Evolutionary conservation across 306 rosid species (phyloP), one percentile per base, ranked within the genome.

Genomic region (Corylus heterophylla): DNA sequence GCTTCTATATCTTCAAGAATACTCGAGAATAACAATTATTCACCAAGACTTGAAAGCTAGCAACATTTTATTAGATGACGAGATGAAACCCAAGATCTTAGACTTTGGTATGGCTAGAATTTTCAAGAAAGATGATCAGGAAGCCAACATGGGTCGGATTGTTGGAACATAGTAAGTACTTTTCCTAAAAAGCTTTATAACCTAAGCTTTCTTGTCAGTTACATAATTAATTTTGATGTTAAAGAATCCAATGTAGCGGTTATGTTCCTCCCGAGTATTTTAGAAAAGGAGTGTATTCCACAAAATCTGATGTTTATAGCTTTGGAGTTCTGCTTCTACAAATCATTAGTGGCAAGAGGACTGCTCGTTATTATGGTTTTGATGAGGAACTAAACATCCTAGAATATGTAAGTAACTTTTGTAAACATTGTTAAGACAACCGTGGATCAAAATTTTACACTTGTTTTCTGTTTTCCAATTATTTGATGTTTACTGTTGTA

Each of bases 331-430:
- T 86, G 3, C 85, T 86, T 35, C 73, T 85, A 4, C 88, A 86
- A 42, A 86, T 81, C n/a, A 81, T 88, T 18, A 81, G 91, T 77
- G 86, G 86, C 20, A 81, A 44, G 31, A 70, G 11, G 77, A 79
- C n/a, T 8, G 17, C 12, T 4, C 1, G 20, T 1, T 12, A 3
- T 5, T 83, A 83, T 45, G 84, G 89, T 12, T 12, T 25, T 3
- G 8, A 50, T 13, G 78, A 81, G 69, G 31, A 73, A 37, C 12
- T 78, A 8, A 69, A 54, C 72, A 76, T 85, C 55, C 50, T 75
- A 8, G 87, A 85, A 7, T 85, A 74, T 62, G 87, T 80, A 68
- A 75, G 87, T 69, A 49, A 56, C 63, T 17, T 71, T 39, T 4
- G 37, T 20, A 4, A 39, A 10, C 9, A 11, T 35, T 11, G 44